Percentiles rank a stretch among this genome's conserved stretches.
phyloP scores from a whole-genome alignment of 352 stramenopile species.

The Plasmopara viticola region DNA sequence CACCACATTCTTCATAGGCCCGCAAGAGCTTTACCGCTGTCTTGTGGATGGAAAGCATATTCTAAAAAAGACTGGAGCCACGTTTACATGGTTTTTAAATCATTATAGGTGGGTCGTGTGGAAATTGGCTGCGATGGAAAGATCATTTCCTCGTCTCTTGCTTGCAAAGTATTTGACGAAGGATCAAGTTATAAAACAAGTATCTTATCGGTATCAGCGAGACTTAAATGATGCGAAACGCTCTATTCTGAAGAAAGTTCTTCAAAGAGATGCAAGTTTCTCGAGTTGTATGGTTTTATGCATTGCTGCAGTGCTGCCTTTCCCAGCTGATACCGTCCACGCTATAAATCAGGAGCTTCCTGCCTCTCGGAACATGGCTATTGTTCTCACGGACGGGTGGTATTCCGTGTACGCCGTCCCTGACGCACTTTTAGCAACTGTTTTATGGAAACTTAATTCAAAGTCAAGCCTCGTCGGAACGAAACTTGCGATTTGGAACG shows the following conservation, averaged over 20 bases:
- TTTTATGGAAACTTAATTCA: slow-evolving; percentile 42
- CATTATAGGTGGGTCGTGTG: slow-evolving; percentile 73
- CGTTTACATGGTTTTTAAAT: slow-evolving; percentile 57
- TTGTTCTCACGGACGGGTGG: slow-evolving; percentile 72
- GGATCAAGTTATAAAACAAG: slow-evolving; percentile 50
- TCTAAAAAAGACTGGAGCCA: slow-evolving; percentile 25
- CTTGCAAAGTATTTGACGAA: slow-evolving; percentile 52
- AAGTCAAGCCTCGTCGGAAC: slow-evolving; percentile 38
- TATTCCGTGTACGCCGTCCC: slow-evolving; percentile 60
- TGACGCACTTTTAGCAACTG: slow-evolving; percentile 31
- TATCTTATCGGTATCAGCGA: slow-evolving; percentile 42
- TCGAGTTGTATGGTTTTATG: slow-evolving; percentile 63
- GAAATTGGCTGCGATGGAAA: slow-evolving; percentile 59
- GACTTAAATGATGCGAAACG: slow-evolving; percentile 45
- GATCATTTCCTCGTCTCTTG: slow-evolving; percentile 40
- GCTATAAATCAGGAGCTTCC: slow-evolving; percentile 36
- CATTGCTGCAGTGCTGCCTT: slow-evolving; percentile 47
- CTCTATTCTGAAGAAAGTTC: slow-evolving; percentile 62
- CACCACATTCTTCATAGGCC: slow-evolving; percentile 7
- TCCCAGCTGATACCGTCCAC: slow-evolving; percentile 20
- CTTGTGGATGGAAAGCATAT: slow-evolving; percentile 29
- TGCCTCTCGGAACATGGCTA: slow-evolving; percentile 44
- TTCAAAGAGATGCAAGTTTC: slow-evolving; percentile 56
- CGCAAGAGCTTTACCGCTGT: slow-evolving; percentile 31
- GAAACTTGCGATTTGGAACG: slow-evolving; percentile 68